Conservation (phyloP, 768 basidiomycete species). For the Erythrobasidium yunnanense region DNA sequence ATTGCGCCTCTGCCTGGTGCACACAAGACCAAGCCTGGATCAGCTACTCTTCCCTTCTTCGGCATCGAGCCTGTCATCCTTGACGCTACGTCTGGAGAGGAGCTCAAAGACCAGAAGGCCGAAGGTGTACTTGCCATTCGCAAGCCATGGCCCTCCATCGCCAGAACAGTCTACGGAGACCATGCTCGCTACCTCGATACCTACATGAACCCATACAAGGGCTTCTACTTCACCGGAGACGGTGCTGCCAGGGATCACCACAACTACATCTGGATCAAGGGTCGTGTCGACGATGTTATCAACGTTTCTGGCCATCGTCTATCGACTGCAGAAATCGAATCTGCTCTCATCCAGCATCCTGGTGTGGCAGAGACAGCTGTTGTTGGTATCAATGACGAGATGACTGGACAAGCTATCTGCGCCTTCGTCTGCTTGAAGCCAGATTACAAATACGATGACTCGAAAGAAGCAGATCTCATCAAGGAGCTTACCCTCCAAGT, state of each 20-base stretch:
- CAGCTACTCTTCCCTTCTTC: conserved; percentile 96
- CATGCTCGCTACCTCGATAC: conserved; percentile 74
- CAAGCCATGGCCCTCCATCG: conserved; percentile 89
- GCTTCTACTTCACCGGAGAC: conserved; percentile 92
- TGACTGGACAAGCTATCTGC: conserved; percentile 81
- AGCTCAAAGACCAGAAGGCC: conserved; percentile 62
- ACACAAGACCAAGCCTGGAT: conserved; percentile 87
- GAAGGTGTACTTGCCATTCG: conserved; percentile 82
- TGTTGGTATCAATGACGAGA: conserved; percentile 65
- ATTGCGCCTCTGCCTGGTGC: conserved; percentile 94
- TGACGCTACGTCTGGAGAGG: conserved; percentile 67
- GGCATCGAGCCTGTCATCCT: conserved; percentile 81
- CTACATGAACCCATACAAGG: conserved; percentile 55
- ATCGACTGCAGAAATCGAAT: conserved; percentile 96
- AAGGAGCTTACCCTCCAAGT: conserved; percentile 93
- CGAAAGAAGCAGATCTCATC: conserved; percentile 56
- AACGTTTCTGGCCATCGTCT: conserved; percentile 95
- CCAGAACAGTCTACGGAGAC: conserved; percentile 80
- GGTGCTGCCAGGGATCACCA: conserved; percentile 87
- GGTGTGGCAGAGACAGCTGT: conserved; percentile 96
- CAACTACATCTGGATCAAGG: conserved; percentile 98
- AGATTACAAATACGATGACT: conserved; percentile 66
- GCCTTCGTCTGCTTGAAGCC: conserved; percentile 92
- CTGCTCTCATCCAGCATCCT: conserved; percentile 82
- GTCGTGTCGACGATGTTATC: conserved; percentile 81